Percentiles rank a stretch among this genome's conserved stretches.
These are phyloP conservation scores for Taphrina deformans DNA, from an alignment of 1,139 yeast species.

Conservation along the genomic window DNA sequence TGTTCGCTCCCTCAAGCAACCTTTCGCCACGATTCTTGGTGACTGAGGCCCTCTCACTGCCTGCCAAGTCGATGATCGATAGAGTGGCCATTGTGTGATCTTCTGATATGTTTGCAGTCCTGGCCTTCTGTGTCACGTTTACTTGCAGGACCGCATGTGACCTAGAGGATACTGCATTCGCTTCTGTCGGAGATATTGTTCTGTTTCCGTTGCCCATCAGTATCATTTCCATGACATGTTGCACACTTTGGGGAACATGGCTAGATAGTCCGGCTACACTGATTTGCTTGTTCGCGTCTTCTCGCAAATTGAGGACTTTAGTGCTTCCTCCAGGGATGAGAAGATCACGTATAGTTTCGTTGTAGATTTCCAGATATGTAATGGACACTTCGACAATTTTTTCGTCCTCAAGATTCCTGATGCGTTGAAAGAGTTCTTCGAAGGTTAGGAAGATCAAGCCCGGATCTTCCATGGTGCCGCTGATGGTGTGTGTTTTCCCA, in stretches of 20 bases:
- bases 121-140: constrained; percentile 49
- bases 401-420: constrained; percentile 45
- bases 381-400: constrained; percentile 54
- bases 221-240: constrained; percentile 63
- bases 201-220: constrained; percentile 71
- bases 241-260: constrained; percentile 49
- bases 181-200: constrained; percentile 85
- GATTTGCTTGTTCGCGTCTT: constrained; percentile 66
- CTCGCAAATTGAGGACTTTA: constrained; percentile 58
- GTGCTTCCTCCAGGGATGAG: constrained; percentile 52
- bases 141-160: constrained; percentile 90
- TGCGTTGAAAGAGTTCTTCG: constrained; percentile 60
- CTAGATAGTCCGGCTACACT: constrained; percentile 71
- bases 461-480: constrained; percentile 63
- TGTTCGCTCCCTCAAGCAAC: constrained; percentile 87
- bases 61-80: constrained; percentile 91
- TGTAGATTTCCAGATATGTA: constrained; percentile 85
- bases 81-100: constrained; percentile 60
- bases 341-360: constrained; percentile 79
- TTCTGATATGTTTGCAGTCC: constrained; percentile 48
- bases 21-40: constrained; percentile 60
- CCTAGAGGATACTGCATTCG: constrained; percentile 76
- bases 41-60: constrained; percentile 86
- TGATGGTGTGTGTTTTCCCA: constrained; percentile 92
- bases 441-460: constrained; percentile 80